Conservation (phyloP, 1,139 yeast genomes). For the Wickerhamomyces sp. region DNA sequence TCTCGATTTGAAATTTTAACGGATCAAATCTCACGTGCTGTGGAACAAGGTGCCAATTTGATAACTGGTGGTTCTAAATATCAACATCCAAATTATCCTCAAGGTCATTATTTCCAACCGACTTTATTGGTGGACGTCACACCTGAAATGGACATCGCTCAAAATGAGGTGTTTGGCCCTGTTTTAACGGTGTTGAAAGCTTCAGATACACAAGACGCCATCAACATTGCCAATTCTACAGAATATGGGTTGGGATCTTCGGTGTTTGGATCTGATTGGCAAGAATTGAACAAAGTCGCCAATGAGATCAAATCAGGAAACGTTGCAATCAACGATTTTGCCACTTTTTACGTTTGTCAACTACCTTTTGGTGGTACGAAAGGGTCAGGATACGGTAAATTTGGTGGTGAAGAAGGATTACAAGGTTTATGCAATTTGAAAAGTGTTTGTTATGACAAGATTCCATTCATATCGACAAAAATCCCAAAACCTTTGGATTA, state of each 20-base stretch:
- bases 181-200: constrained; percentile 76
- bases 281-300: constrained; percentile 58
- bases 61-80: constrained; percentile 75
- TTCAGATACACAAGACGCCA: constrained; percentile 56
- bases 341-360: constrained; percentile 91
- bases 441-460: constrained; percentile 78
- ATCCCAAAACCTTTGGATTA: constrained; percentile 89
- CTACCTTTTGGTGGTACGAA: constrained; percentile 93
- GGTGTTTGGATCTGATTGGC: constrained; percentile 64
- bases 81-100: constrained; percentile 87
- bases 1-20: constrained; percentile 66
- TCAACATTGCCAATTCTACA: constrained; percentile 79
- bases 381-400: constrained; percentile 93
- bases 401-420: constrained; percentile 95
- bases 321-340: constrained; percentile 95
- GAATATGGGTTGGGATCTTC: constrained; percentile 90
- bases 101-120: constrained; percentile 90
- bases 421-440: constrained; percentile 84
- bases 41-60: constrained; percentile 71
- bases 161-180: constrained; percentile 93
- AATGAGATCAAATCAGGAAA: constrained; percentile 71
- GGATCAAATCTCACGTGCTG: constrained; percentile 65
- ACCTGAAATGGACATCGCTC: constrained; percentile 71
- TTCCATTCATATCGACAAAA: constrained; percentile 70
- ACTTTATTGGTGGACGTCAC: constrained; percentile 82